Base-by-base conservation (phyloP, 805 yeast genomes). In the Zygosaccharomyces gambellarensis region DNA sequence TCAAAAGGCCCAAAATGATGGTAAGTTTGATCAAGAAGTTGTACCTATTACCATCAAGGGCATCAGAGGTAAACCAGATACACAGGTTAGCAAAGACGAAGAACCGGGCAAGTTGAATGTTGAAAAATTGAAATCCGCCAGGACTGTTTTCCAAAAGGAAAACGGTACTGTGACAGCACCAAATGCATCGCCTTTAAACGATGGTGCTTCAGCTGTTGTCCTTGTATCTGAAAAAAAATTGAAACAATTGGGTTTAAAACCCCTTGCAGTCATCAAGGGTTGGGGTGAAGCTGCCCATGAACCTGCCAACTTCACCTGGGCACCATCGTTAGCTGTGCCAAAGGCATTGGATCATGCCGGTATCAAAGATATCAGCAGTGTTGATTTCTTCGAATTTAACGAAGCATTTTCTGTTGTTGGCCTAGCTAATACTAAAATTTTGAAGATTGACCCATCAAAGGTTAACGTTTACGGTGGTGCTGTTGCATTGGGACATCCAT, bases 241-340 rank as follows among this genome's bases (percentile, higher is more conserved):
- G 62, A 81, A 82, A 68, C 96, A 90, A 77, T 80, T 90, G 61
- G 85, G 85, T 41, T 75, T 94, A 65, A 89, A 76, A 68, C 99
- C 99, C 56, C 68, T 94, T 54, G 98, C 97, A 52, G 82, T 82
- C 70, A 84, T 94, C 62, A 68, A 79, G 47, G 95, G 97, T 53
- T 92, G 96, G 96, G 99, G 96, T 72, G 99, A 94, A 69, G 98
- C 98, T 63, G 99, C 95, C 49, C 90, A 89, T 69, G 82, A 82
- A 39, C 99, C 99, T 57, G 79, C 85, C 61, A 95, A 90, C 73
- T 94, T 94, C 79, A 92, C 99, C 48, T 86, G 94, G 71, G 90
- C 98, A 28, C 99, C 99, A 57, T 74, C 96, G 31, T 76, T 90
- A 65, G 97, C 99, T 47, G 82, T 92, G 61, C 97, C 97, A 73